Conservation (phyloP, 2,329 filamentous ascomycete genomes). For the Diplocarpon mali region DNA sequence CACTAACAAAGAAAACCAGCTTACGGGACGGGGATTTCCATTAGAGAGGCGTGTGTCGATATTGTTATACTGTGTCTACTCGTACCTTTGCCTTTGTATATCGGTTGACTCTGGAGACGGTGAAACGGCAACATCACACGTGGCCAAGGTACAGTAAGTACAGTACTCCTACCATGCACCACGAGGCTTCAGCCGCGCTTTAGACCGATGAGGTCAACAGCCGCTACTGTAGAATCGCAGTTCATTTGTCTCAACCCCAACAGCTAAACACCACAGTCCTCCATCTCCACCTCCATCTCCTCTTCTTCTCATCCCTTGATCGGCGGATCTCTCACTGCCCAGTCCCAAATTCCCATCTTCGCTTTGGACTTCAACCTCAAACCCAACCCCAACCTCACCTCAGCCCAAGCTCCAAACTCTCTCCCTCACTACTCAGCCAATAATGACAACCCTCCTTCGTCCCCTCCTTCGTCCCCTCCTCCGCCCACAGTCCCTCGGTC, state of each 20-base stretch:
- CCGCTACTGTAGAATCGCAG: background rate
- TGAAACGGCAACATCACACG: too few relatives aligned
- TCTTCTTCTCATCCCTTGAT: background rate
- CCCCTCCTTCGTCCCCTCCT: conserved; percentile 25
- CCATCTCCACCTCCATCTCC: background rate
- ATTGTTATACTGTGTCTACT: too few relatives aligned
- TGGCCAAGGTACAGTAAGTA: too few relatives aligned
- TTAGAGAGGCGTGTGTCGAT: too few relatives aligned
- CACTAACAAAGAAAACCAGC: background rate
- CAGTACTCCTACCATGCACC: background rate
- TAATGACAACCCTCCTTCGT: conserved; percentile 25
- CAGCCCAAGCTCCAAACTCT: background rate
- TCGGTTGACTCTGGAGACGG: too few relatives aligned
- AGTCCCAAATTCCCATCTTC: too few relatives aligned
- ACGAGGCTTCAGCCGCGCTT: conserved; percentile 2
- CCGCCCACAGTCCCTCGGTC: conserved; percentile 23
- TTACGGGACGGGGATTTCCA: background rate
- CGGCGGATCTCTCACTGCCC: background rate
- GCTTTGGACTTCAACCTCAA: background rate
- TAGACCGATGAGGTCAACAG: conserved; percentile 3
- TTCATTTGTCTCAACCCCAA: background rate
- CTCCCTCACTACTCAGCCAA: background rate
- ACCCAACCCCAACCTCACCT: too few relatives aligned
- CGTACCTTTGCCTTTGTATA: too few relatives aligned
- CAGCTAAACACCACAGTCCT: background rate